Base-by-base conservation (phyloP, 768 basidiomycete genomes). In the Sarcodon aspratus region DNA sequence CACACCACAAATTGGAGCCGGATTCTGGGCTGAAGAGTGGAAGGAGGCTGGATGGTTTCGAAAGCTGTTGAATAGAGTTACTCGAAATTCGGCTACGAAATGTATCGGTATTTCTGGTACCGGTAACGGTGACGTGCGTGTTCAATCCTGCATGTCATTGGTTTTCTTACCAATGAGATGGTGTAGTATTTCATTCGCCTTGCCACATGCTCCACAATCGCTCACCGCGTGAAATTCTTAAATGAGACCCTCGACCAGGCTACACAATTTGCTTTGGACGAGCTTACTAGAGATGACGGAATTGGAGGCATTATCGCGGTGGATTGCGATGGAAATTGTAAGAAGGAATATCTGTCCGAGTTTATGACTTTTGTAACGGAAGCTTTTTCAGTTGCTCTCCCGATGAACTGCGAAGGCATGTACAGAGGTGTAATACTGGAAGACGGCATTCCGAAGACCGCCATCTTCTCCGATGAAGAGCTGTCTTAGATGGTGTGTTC, bases 1-100 rank as follows among this genome's bases (percentile, higher is more conserved):
- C 56, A 91, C 89, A 1, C 87, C 88, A 0, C 61, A 73, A 31
- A 80, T 85, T 76, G 86, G 83, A 4, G 67, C 76, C 10, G 89
- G 88, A 0, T 91, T 82, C 63, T 91, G 86, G 86, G 85, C 86
- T 8, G 86, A 86, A 56, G 80, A 87, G 63, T 91, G 88, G 87
- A 52, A 47, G 51, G 48, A 63, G 50, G 49, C 54, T 44, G 56
- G 63, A 43, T 54, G 54, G 63, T 52, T 58, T 59, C 68, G 55
- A 51, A 54, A 61, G 15, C 38, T 63, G n/a, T 78, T 70, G 73
- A 63, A 66, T 36, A 67, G 64, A 17, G 38, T 74, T 17, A 60
- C 51, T 17, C 63, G 71, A 3, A 67, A 65, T 38, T 52, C 58
- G 21, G 52, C 55, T 12, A 54, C 59, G 9, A 60, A 57, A 21